Evolutionary conservation across 2,329 filamentous ascomycete genomes (phyloP).

Genomic region (Rhynchosporium agropyri): DNA sequence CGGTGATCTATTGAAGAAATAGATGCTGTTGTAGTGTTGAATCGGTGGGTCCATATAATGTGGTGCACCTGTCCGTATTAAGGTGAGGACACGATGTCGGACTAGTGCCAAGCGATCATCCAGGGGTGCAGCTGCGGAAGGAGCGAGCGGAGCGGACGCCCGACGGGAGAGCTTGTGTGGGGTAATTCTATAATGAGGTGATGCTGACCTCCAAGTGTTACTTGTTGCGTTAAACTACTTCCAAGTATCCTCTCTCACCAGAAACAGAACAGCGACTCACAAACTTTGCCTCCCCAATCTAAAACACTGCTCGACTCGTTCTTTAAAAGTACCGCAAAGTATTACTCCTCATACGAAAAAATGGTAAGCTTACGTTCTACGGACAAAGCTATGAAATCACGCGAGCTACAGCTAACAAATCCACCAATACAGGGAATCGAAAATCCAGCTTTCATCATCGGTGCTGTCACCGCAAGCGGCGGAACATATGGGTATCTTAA

Average conservation of each 20-base stretch:
- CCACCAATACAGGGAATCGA: slow-evolving; percentile 45
- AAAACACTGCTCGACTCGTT: neutral
- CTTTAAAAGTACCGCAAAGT: slow-evolving; percentile 17
- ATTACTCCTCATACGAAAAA: slow-evolving; percentile 24
- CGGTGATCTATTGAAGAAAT: slow-evolving; percentile 20
- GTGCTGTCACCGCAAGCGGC: slow-evolving; percentile 80
- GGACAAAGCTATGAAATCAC: neutral
- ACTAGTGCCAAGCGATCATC: slow-evolving; percentile 21
- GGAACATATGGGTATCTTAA: slow-evolving; percentile 85
- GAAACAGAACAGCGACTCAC: too few species aligned
- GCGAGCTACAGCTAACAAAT: slow-evolving; percentile 10
- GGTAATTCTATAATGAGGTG: slow-evolving; percentile 10
- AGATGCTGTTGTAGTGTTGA: slow-evolving; percentile 17
- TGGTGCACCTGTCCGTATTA: slow-evolving; percentile 12
- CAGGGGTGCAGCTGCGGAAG: slow-evolving; percentile 10
- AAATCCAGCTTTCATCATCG: slow-evolving; percentile 75
- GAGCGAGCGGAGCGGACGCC: slow-evolving; percentile 4
- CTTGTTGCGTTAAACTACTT: slow-evolving; percentile 15
- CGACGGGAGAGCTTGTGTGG: slow-evolving; percentile 10
- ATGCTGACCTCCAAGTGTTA: slow-evolving; percentile 12
- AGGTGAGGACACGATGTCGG: slow-evolving; percentile 36
- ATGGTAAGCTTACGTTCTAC: slow-evolving; percentile 30
- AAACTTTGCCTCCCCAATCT: too few species aligned
- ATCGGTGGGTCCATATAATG: neutral
- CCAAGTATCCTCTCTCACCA: slow-evolving; percentile 7